Evolutionary conservation across 306 rosid genomes (phyloP), one percentile per base, ranked within the genome.

Genomic region (Delonix regia): DNA sequence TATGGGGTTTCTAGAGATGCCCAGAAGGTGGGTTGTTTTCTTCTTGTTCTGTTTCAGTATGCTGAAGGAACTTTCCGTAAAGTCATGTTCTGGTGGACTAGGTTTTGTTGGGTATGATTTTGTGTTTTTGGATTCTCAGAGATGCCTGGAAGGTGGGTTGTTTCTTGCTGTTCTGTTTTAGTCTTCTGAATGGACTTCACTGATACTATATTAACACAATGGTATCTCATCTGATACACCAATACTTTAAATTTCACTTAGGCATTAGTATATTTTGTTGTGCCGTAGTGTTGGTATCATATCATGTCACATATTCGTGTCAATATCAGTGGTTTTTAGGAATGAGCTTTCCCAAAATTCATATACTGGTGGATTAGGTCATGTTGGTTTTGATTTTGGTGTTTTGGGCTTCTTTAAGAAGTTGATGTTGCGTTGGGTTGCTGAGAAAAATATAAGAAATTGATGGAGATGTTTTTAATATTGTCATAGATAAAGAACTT

Each of bases 1-100:
- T 93, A 93, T 91, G 99, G 99, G 15, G 78, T 91, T 73, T 82
- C 96, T 56, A 90, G 90, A 87, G 98, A 95, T 84, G 87, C 87
- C 49, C 97, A 95, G 51, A 87, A 90, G 99, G 98, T 95, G 21
- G 25, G 47, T 56, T 64, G 30, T 27, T 42, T 49, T 27, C 11
- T 28, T 64, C 33, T 22, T 68, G 19, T 22, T 52, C 60, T 41
- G 42, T 55, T 55, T 52, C 72, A 7, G 15, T 57, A 1, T 18
- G 18, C 9, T 62, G 14, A 6, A 30, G 59, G 16, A 38, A 68
- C n/a, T 77, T 41, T 42, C 47, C 22, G 2, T 44, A 14, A 30
- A 60, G 39, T 11, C 5, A 7, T 62, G 56, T 55, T 45, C n/a
- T 48, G 63, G 27, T 52, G 53, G 51, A 22, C 75, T 78, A 25